These are phyloP conservation scores for Neurospora intermedia DNA, from an alignment of 495 filamentous ascomycete genomes.

Conservation along the genomic window DNA sequence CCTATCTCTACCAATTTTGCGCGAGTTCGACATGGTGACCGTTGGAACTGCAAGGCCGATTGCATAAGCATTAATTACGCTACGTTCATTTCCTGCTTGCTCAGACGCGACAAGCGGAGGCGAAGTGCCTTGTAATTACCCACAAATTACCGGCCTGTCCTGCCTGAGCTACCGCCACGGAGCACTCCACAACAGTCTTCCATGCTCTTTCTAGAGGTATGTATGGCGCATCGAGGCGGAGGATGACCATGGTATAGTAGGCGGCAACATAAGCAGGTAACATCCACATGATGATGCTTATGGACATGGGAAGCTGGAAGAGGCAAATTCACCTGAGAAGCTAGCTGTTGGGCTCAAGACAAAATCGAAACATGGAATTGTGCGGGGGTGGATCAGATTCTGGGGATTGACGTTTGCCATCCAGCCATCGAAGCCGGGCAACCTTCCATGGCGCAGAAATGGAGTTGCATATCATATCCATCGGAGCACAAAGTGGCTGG, in stretches of 20 bases:
- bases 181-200: not conserved
- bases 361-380: not conserved
- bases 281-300: not conserved
- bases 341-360: not conserved
- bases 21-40: not conserved
- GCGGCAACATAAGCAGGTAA: not conserved
- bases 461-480: not conserved
- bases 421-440: not conserved
- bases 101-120: not conserved
- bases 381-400: not conserved
- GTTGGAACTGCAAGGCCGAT: not conserved
- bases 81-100: not conserved
- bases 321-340: not conserved
- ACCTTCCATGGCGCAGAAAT: not conserved
- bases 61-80: not conserved
- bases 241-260: not conserved
- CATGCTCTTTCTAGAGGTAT: not conserved
- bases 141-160: not conserved
- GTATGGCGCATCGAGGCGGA: not conserved
- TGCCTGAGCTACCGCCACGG: not conserved
- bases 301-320: not conserved
- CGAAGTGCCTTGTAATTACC: not conserved
- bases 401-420: not conserved
- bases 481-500: not conserved
- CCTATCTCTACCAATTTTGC: not conserved